Evolutionary conservation across 306 rosid genomes (phyloP), one percentile per base, ranked within the genome.

Genomic region (Abrus pulchellus): DNA sequence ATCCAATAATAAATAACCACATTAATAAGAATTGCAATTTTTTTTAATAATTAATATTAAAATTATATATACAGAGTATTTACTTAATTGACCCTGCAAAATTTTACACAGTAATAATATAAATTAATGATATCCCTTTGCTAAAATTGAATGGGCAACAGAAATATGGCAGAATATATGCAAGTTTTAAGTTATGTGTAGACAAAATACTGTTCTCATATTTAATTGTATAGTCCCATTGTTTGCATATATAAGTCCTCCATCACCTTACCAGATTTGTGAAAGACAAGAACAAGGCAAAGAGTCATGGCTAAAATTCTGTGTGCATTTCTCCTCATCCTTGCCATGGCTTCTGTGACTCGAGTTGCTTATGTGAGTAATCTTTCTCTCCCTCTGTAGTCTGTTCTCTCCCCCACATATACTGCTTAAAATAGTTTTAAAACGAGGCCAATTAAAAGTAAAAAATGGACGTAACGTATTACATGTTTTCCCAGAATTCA

Each of bases 341-440:
- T 81, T 65, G 41, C 54, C 28, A 55, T 55, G 45, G 41, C 63
- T 74, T 74, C 14, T 34, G 80, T 52, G 14, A 40, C 8, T 9
- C 57, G 71, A 72, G 7, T 72, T 29, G 49, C 57, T 4, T 43
- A 40, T 73, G 84, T 80, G 14, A 74, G 84, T 80, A 1, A 30
- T 36, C 30, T 29, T 9, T 52, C 14, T 77, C 59, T 53, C 14
- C 47, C 6, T 43, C 6, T 43, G 7, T 43, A 20, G 20, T 20
- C 20, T 20, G 20, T 43, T 5, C 47, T 43, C 5, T 36, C 40
- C 40, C 20, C 20, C 20, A 20, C 20, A 20, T 20, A 20, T 20
- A 20, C 20, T 20, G 40, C 40, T 36, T 36, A 36, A 36, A 2
- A 36, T 36, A 4, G 40, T 36, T 2, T 36, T 0, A 36, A 36